phyloP scores from a whole-genome alignment of 202 grass and related monocot genomes.

The Elaeis oleifera region DNA sequence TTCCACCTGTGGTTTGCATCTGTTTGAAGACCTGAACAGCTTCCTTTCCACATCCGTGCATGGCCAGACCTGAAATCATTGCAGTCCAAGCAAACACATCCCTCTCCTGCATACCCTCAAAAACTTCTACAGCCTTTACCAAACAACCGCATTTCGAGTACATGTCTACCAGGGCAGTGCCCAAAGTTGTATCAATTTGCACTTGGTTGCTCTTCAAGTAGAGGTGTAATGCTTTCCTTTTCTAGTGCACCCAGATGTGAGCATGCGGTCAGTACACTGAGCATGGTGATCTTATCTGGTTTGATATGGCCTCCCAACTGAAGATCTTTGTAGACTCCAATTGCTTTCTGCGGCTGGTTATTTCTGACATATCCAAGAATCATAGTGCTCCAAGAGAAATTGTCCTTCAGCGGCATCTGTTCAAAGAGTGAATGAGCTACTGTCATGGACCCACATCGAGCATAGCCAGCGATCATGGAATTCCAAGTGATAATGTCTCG shows the following conservation, averaged over 20 bases:
- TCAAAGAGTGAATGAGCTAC: neutral
- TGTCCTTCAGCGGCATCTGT: neutral
- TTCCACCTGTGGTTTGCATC: neutral
- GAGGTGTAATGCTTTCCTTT: neutral
- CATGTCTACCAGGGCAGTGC: constrained; percentile 20
- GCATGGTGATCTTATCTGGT: constrained; percentile 3
- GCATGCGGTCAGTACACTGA: neutral
- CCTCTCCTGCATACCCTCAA: constrained; percentile 2
- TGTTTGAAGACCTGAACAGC: constrained; percentile 3
- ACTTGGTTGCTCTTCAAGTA: constrained; percentile 4
- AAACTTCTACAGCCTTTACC: neutral
- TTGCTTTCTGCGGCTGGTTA: constrained; percentile 4
- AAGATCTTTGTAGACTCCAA: neutral
- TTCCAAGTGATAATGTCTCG: too few relatives aligned
- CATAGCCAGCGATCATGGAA: constrained; percentile 12
- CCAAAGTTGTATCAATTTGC: constrained; percentile 1
- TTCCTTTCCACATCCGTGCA: constrained; percentile 5
- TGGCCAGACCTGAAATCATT: constrained; percentile 21
- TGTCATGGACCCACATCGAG: neutral
- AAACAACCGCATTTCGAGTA: constrained; percentile 19
- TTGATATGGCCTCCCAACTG: neutral
- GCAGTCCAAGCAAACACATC: constrained; percentile 19
- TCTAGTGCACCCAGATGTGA: constrained; percentile 5
- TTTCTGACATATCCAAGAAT: neutral
- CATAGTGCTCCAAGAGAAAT: constrained; percentile 9